Conservation (phyloP, 1,284 basidiomycete genomes). For the Uromyces viciae-fabae region DNA sequence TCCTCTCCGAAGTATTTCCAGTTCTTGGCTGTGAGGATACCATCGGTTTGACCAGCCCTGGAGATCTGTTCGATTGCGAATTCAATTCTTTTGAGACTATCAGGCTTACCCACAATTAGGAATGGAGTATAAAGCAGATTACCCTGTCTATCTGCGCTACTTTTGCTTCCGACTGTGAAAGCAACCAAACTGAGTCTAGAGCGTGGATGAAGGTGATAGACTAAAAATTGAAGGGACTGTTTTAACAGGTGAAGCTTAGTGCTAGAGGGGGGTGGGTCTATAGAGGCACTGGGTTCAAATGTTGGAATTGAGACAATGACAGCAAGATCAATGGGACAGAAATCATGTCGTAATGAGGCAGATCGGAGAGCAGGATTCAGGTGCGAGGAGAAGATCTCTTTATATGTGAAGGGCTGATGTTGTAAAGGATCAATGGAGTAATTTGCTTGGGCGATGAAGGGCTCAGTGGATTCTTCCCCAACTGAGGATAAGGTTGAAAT, state of each 20-base stretch:
- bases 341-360: slow-evolving; percentile 45
- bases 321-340: slow-evolving; percentile 77
- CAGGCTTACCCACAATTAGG: slow-evolving; percentile 66
- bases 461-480: slow-evolving; percentile 2
- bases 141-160: slow-evolving; percentile 52
- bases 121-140: slow-evolving; percentile 82
- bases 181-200: slow-evolving; percentile 82
- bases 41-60: slow-evolving; percentile 55
- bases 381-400: background rate
- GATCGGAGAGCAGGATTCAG: slow-evolving; percentile 24
- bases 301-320: slow-evolving; percentile 82
- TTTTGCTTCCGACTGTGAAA: slow-evolving; percentile 71
- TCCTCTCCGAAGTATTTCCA: slow-evolving; percentile 25
- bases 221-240: slow-evolving; percentile 74
- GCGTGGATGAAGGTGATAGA: slow-evolving; percentile 68
- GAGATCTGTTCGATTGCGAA: slow-evolving; percentile 72
- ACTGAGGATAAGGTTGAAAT: slow-evolving; percentile 7
- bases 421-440: background rate
- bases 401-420: background rate
- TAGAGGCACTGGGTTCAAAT: slow-evolving; percentile 52
- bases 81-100: slow-evolving; percentile 67
- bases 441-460: background rate
- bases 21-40: slow-evolving; percentile 46
- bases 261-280: slow-evolving; percentile 70
- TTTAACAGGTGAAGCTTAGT: slow-evolving; percentile 82